Conservation (phyloP, 169 alveolate genomes). For the Miamiensis avidus region DNA sequence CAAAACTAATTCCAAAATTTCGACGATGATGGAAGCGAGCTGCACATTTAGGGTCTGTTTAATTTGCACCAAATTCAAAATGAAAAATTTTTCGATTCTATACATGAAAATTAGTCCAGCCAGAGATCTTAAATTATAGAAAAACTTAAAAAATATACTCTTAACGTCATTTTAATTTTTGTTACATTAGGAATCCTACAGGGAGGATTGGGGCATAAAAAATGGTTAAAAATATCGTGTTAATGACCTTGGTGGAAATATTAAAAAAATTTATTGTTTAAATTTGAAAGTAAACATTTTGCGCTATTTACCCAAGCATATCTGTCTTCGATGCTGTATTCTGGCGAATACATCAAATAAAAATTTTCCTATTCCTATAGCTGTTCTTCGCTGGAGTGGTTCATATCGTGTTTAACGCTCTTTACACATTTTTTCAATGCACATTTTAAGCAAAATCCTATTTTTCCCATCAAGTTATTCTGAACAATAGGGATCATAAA, state of each 20-base stretch:
- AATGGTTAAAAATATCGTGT: neutral
- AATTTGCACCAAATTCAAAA: neutral
- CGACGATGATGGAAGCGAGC: neutral
- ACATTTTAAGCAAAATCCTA: neutral
- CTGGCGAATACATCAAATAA: neutral
- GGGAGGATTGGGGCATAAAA: neutral
- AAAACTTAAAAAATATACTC: too few relatives aligned
- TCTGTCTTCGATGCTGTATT: neutral
- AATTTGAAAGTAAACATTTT: too few relatives aligned
- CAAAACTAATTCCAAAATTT: neutral
- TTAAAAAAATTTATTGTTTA: too few relatives aligned
- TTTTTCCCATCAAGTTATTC: too few relatives aligned
- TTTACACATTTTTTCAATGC: too few relatives aligned
- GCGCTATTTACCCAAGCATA: neutral
- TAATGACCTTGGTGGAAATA: too few relatives aligned
- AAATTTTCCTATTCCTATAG: neutral
- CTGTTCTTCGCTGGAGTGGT: neutral
- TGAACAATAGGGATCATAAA: too few relatives aligned
- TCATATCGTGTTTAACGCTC: neutral
- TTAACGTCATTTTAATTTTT: too few relatives aligned
- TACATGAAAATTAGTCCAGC: too few relatives aligned
- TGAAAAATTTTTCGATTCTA: neutral
- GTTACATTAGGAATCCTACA: neutral
- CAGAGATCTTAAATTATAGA: neutral
- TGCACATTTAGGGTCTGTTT: neutral